Percentiles rank a stretch among this genome's conserved stretches.
phyloP scores from a whole-genome alignment of 441 rosid species.

The Erodium texanum region DNA sequence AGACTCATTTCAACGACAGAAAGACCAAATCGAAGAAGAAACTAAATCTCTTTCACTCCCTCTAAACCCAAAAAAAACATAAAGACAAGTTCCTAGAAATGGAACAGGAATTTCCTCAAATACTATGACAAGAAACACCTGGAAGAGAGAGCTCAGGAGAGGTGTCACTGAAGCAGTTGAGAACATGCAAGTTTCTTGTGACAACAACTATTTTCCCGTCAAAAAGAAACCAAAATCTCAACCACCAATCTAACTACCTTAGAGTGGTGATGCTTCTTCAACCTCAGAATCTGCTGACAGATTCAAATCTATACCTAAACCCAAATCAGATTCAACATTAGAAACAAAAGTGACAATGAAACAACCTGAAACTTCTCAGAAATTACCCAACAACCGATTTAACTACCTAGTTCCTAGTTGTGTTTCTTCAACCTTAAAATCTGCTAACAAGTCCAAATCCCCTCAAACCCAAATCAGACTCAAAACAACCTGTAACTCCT shows the following conservation, averaged over 20 bases:
- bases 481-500: neutral
- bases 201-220: conserved; percentile 31
- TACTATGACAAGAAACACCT: conserved; percentile 19
- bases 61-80: neutral
- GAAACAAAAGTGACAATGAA: neutral
- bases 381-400: no score
- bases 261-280: neutral
- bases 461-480: neutral
- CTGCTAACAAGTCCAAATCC: conserved; percentile 23
- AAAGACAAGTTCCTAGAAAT: conserved; percentile 11
- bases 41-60: conserved; percentile 8
- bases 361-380: neutral
- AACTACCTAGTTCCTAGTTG: neutral
- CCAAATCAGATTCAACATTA: neutral
- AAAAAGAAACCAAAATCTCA: conserved; percentile 36
- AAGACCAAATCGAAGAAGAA: neutral
- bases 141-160: conserved; percentile 15
- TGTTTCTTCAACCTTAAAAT: neutral
- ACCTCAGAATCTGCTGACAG: conserved; percentile 27
- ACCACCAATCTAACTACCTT: conserved; percentile 21
- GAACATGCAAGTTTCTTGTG: conserved; percentile 23
- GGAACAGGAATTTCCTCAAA: conserved; percentile 9
- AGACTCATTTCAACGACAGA: conserved; percentile 33
- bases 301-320: neutral
- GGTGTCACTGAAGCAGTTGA: neutral